Evolutionary conservation across 2,329 filamentous ascomycete genomes (phyloP).

Genomic region (Fusarium sublunatum): DNA sequence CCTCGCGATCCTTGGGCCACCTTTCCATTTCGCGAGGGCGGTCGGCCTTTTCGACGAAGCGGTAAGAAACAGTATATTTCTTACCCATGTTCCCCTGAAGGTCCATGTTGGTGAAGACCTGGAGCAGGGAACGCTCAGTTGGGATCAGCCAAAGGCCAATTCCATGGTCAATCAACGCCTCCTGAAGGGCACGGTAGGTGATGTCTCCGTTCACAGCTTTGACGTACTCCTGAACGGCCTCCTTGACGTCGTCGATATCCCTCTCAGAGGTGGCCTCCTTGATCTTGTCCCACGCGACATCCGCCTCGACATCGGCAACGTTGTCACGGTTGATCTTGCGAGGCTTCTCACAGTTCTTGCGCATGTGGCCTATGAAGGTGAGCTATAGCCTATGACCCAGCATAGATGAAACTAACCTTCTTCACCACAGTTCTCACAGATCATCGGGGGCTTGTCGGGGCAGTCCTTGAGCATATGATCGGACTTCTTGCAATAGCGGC

Average conservation of each 20-base stretch:
- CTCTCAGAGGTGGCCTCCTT: slow-evolving; percentile 61
- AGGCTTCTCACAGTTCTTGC: slow-evolving; percentile 67
- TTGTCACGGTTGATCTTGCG: slow-evolving; percentile 67
- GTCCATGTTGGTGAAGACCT: slow-evolving; percentile 76
- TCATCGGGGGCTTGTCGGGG: slow-evolving; percentile 65
- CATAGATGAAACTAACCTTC: slow-evolving; percentile 59
- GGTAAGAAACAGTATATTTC: slow-evolving; percentile 72
- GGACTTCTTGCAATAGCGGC: slow-evolving; percentile 60
- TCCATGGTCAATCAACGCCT: slow-evolving; percentile 64
- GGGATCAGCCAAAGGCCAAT: slow-evolving; percentile 72
- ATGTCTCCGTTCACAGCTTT: slow-evolving; percentile 66
- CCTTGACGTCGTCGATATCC: slow-evolving; percentile 73
- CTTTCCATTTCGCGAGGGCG: slow-evolving; percentile 68
- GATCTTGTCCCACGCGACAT: slow-evolving; percentile 69
- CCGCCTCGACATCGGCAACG: slow-evolving; percentile 61
- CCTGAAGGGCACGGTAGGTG: slow-evolving; percentile 71
- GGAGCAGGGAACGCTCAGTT: slow-evolving; percentile 65
- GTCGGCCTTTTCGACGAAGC: slow-evolving; percentile 67
- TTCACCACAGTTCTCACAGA: slow-evolving; percentile 71
- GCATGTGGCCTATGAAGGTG: slow-evolving; percentile 62
- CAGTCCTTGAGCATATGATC: slow-evolving; percentile 71
- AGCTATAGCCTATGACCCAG: slow-evolving; percentile 1
- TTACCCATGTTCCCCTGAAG: slow-evolving; percentile 74
- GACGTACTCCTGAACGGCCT: slow-evolving; percentile 68
- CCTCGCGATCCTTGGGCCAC: slow-evolving; percentile 69